Conservation (phyloP, 225 moss, liverwort and hornwort species). For the Anthoceros angustus region DNA sequence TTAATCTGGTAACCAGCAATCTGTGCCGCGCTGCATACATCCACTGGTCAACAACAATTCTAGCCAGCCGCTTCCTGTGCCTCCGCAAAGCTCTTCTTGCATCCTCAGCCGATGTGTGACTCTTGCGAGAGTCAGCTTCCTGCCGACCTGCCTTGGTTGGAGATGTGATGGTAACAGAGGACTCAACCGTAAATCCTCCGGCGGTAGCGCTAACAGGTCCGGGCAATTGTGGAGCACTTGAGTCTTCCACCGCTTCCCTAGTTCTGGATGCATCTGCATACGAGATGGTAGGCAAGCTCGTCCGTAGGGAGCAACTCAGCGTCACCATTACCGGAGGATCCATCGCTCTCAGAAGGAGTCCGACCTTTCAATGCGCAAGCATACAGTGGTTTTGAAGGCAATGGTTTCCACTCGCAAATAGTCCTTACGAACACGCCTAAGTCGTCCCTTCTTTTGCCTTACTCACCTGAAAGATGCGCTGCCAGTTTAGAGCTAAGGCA, state of each 20-base stretch:
- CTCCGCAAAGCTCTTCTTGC: slow-evolving; percentile 1
- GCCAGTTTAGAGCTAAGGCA: too few relatives aligned
- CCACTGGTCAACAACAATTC: background rate
- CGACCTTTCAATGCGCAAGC: too few relatives aligned
- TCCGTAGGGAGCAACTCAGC: background rate
- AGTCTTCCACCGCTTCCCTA: background rate
- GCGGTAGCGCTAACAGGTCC: background rate
- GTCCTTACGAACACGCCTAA: too few relatives aligned
- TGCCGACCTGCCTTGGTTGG: background rate
- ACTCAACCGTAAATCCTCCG: background rate
- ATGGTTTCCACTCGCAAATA: too few relatives aligned
- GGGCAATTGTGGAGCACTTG: background rate
- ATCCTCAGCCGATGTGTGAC: background rate
- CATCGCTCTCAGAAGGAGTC: too few relatives aligned
- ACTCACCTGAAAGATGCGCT: too few relatives aligned
- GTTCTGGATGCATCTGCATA: background rate
- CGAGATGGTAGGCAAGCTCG: background rate
- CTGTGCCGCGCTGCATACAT: background rate
- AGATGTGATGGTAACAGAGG: background rate
- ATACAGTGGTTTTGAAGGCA: too few relatives aligned
- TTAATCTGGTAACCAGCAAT: background rate
- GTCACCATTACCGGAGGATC: background rate
- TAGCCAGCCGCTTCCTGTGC: background rate
- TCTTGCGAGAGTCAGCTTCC: background rate
- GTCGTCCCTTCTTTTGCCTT: too few relatives aligned